Base-by-base conservation (phyloP, 2,329 filamentous ascomycete species). In the Neoascochyta sp. region DNA sequence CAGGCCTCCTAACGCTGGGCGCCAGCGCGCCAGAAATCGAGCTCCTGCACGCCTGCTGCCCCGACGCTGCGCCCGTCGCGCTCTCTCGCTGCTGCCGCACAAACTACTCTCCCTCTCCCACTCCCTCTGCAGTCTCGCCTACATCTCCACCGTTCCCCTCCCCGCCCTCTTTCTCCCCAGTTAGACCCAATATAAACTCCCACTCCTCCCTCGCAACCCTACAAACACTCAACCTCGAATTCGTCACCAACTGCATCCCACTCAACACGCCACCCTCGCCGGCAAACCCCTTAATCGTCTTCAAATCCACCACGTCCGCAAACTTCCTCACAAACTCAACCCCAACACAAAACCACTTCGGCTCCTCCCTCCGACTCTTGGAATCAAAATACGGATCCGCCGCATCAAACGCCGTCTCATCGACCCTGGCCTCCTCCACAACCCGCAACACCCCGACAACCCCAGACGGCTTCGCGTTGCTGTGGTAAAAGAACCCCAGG, bases 401-500 rank as follows among this genome's bases (percentile, higher is more conserved):
- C 10, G 77, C 69, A 47, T 92, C 78, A 37, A 85, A 84, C 3
- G 84, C 84, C 14, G 80, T 76, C 52, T 81, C 80, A 52, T 98
- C 92, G 7, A 86, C 75, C 2, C 82, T 81, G 45, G 86, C 83
- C 57, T 95, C 89, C 43, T 78, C 74, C 10, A 93, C 88, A 41
- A 98, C 84, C 52, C 92, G 84, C 83, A 95, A 89, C 11, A 82
- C 77, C 2, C 89, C 89, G 1, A 82, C 87, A 26, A 96, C 87
- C 3, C 86, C 90, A 0, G 89, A 88, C 14, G 82, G 76, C 59
- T 93, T 94, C 65, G 86, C 92, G 52, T 92, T 94, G 25, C 86
- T 94, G 64, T 95, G 90, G 59, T 96, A 96, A 68, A 98, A 96
- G 67, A 98, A 96, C 15, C 88, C 89, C 17, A 89, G 72, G 56